Percentiles rank a stretch among this genome's conserved stretches.
Conservation (phyloP, 2,329 filamentous ascomycete genomes). For the Trichoderma simmonsii region DNA sequence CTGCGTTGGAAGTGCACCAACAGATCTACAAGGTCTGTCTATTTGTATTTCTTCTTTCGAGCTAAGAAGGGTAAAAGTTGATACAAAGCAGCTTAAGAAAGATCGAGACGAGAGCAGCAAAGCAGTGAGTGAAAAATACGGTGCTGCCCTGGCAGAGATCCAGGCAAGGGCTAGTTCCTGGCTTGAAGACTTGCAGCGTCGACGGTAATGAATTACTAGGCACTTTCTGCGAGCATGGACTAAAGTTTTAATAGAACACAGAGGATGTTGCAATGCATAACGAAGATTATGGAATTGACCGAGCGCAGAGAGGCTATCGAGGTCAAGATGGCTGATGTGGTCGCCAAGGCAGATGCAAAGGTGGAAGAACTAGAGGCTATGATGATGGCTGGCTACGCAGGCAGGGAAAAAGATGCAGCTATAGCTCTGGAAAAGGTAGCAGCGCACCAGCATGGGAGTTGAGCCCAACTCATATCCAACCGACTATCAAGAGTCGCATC, state of each 20-base stretch:
- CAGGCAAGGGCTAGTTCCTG: conserved; percentile 23
- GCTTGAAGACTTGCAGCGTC: conserved; percentile 25
- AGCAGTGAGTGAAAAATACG: conserved; percentile 25
- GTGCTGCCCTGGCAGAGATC: conserved; percentile 27
- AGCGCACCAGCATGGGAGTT: not conserved
- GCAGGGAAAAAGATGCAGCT: conserved; percentile 27
- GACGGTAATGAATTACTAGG: conserved; percentile 22
- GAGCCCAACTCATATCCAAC: not conserved
- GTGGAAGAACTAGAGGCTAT: conserved; percentile 28
- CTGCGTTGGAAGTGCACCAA: conserved; percentile 29
- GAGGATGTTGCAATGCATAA: conserved; percentile 20
- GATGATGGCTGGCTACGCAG: conserved; percentile 30
- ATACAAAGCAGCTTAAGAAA: conserved; percentile 29
- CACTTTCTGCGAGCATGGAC: not conserved
- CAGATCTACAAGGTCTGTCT: conserved; percentile 27
- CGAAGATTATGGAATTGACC: conserved; percentile 22
- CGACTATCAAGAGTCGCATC: not conserved
- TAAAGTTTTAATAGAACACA: conserved; percentile 20
- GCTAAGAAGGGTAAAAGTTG: not conserved
- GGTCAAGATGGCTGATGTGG: conserved; percentile 27
- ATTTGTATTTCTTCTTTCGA: not conserved
- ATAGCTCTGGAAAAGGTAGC: not conserved
- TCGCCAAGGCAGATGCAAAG: conserved; percentile 21
- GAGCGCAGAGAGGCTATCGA: conserved; percentile 30
- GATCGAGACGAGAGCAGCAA: conserved; percentile 29